phyloP scores from a whole-genome alignment of 768 basidiomycete genomes.

The Leccinum olivaceopallidum region DNA sequence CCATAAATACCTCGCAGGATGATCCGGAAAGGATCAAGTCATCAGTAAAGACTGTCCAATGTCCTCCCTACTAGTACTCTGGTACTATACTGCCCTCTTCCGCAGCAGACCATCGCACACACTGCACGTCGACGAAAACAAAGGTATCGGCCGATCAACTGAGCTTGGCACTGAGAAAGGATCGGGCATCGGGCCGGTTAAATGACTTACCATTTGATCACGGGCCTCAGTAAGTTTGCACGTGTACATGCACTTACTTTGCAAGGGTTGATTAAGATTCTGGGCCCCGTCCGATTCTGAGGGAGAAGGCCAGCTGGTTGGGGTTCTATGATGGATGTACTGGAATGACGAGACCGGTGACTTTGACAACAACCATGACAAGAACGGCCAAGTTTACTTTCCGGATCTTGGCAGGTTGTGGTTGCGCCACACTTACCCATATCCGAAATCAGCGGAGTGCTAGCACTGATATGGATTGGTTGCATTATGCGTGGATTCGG shows the following conservation, averaged over 20 bases:
- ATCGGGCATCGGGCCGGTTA: not conserved
- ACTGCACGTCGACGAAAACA: not conserved
- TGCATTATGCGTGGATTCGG: not conserved
- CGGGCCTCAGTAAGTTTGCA: not conserved
- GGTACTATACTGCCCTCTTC: not conserved
- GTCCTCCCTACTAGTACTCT: not conserved
- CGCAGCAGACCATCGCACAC: not conserved
- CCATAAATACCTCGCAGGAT: no score
- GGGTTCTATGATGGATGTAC: not conserved
- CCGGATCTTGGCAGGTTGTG: slow-evolving; percentile 4
- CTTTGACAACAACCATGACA: not conserved
- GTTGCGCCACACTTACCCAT: not conserved
- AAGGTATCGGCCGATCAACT: not conserved
- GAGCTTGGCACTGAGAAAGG: not conserved
- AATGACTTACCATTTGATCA: not conserved
- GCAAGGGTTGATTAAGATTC: not conserved
- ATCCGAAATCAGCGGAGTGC: not conserved
- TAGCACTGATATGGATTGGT: not conserved
- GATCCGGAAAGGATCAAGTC: no score
- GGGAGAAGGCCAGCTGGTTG: not conserved
- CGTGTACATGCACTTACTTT: not conserved
- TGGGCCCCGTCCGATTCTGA: not conserved
- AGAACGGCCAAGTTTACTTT: not conserved
- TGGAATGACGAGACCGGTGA: not conserved
- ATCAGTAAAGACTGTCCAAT: no score